Evolutionary conservation across 345 rosid genomes (phyloP).

Genomic region (Eucalyptus shirleyi): DNA sequence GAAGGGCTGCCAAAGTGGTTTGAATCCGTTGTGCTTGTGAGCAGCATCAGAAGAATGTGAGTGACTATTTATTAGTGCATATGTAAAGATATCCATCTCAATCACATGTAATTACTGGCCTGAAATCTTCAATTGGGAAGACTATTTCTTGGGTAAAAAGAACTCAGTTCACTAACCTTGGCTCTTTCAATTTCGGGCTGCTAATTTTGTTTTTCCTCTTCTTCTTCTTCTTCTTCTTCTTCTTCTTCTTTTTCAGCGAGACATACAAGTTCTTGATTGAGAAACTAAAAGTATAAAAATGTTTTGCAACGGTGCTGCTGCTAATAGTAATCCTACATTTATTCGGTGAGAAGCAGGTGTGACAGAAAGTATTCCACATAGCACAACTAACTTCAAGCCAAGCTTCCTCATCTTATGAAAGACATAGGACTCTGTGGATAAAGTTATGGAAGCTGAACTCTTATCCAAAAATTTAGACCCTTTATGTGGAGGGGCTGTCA

Average conservation of each 20-base stretch:
- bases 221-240: too few relatives aligned
- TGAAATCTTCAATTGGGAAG: background rate
- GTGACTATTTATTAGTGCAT: background rate
- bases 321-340: background rate
- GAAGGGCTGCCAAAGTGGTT: conserved; percentile 13
- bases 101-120: background rate
- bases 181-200: background rate
- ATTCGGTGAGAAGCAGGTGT: too few relatives aligned
- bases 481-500: too few relatives aligned
- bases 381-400: background rate
- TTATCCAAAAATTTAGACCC: background rate
- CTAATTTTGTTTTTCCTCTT: background rate
- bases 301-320: background rate
- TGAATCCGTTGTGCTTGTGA: background rate
- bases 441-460: background rate
- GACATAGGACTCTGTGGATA: background rate
- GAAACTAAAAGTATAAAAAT: background rate
- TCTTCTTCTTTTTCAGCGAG: too few relatives aligned
- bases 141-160: background rate
- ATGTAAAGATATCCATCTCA: background rate
- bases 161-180: background rate
- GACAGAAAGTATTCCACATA: too few relatives aligned
- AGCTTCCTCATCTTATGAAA: background rate
- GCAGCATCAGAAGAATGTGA: conserved; percentile 1
- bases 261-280: background rate